Evolutionary conservation across 2,329 filamentous ascomycete species (phyloP), one percentile per base, ranked within the genome.

Genomic region (Dactylonectria macrodidyma): DNA sequence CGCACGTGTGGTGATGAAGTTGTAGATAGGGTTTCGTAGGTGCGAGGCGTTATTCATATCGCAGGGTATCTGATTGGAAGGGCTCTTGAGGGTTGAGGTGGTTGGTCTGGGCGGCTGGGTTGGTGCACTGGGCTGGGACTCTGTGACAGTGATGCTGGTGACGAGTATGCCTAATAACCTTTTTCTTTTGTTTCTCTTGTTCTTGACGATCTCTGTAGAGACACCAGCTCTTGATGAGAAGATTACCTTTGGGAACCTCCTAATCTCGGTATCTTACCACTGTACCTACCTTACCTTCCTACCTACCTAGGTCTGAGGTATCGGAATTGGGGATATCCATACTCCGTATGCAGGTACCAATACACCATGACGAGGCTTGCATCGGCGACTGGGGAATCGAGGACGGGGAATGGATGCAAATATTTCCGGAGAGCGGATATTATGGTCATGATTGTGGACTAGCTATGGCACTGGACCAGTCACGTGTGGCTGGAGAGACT

Each of bases 301-400:
- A 30, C 4, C 26, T 30, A 30, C 7, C 26, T 30, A 30, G 26
- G 26, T 7, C 34, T 52, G 51, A 50, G 60, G 24, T 22, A 48
- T 38, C 38, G 44, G 51, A 24, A 33, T 26, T 55, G 46, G 46
- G 41, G n/a, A 30, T 30, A 30, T 30, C 4, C 7, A 30, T 30
- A 7, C 26, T 30, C 26, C n/a, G 41, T 51, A 64, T 64, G 62
- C 62, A 65, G 62, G 62, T 59, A 65, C 62, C 19, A 44, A 58
- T 34, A 36, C 19, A 34, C 19, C 19, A 19, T 56, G 34, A 56
- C 22, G 34, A 33, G 26, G 48, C 30, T 33, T 33, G 46, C 46
- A 19, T 12, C 19, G 8, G 46, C 46, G 51, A n/a, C 51, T 54
- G 51, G 30, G 50, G 51, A 36, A 36, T 36, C 30, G 30, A 14